Evolutionary conservation across 192 early-diverging fungal genomes (phyloP).

Genomic region (Coemansia sp.): DNA sequence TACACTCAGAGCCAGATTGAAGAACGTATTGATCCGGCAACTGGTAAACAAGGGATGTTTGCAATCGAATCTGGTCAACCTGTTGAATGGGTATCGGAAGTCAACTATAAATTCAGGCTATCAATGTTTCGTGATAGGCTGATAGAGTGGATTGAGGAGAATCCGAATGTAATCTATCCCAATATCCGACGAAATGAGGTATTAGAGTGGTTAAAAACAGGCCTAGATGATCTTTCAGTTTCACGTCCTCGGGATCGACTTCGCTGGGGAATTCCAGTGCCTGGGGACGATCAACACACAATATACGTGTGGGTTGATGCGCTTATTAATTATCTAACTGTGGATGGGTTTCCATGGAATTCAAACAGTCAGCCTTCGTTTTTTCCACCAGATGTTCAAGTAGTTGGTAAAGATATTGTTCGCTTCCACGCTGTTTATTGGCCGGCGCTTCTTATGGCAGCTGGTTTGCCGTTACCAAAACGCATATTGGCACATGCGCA

Average conservation of each 20-base stretch:
- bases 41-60: constrained; percentile 18
- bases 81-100: constrained; percentile 88
- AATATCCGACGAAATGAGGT: constrained; percentile 64
- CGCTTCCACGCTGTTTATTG: constrained; percentile 97
- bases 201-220: constrained; percentile 57
- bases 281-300: constrained; percentile 80
- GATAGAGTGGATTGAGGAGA: constrained; percentile 65
- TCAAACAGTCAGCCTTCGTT: constrained; percentile 10
- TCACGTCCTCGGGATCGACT: constrained; percentile 77
- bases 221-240: constrained; percentile 76
- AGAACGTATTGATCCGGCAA: constrained; percentile 50
- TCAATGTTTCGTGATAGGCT: constrained; percentile 63
- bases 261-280: constrained; percentile 90
- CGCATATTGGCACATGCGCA: constrained; percentile 91
- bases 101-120: constrained; percentile 92
- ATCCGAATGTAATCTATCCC: constrained; percentile 71
- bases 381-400: constrained; percentile 76
- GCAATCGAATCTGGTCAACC: constrained; percentile 79
- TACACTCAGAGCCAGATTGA: constrained; percentile 74
- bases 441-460: constrained; percentile 95
- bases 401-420: constrained; percentile 95
- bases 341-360: constrained; percentile 78
- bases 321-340: constrained; percentile 87
- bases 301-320: constrained; percentile 99
- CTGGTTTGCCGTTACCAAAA: constrained; percentile 69